These are phyloP conservation scores for Sphaerostilbella broomeana DNA, from an alignment of 2,329 filamentous ascomycete genomes.

Conservation along the genomic window DNA sequence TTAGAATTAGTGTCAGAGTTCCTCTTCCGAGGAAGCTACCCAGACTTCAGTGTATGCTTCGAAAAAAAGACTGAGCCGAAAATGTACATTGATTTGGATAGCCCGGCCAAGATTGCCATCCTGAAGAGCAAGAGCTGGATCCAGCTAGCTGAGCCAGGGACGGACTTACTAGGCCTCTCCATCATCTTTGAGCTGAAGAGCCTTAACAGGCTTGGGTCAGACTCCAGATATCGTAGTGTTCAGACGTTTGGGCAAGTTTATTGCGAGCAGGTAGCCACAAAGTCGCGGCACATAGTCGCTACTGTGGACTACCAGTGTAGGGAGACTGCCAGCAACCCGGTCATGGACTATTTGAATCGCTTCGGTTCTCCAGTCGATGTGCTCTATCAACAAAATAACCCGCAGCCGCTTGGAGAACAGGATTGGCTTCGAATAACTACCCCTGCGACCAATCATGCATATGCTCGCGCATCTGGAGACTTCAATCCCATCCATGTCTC, in stretches of 20 bases:
- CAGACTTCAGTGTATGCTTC: constrained; percentile 96
- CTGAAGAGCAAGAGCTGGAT: constrained; percentile 98
- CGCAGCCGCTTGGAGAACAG: constrained; percentile 91
- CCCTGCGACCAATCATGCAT: constrained; percentile 94
- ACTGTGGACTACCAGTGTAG: constrained; percentile 93
- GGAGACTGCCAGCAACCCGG: constrained; percentile 88
- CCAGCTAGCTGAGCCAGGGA: constrained; percentile 67
- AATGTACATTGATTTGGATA: constrained; percentile 83
- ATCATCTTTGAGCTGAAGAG: constrained; percentile 93
- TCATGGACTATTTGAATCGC: constrained; percentile 90
- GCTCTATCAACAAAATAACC: constrained; percentile 93
- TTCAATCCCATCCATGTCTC: constrained; percentile 99
- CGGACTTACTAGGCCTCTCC: constrained; percentile 86
- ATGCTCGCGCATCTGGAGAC: constrained; percentile 96
- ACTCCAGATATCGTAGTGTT: constrained; percentile 82
- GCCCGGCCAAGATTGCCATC: constrained; percentile 86
- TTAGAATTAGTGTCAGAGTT: constrained; percentile 99
- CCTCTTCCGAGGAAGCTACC: constrained; percentile 88
- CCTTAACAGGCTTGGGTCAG: constrained; percentile 90
- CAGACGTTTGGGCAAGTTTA: constrained; percentile 89
- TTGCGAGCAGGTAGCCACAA: constrained; percentile 93
- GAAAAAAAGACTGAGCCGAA: constrained; percentile 94
- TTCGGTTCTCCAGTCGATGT: constrained; percentile 91
- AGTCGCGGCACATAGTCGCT: constrained; percentile 94
- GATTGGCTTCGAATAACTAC: constrained; percentile 81